Conservation (phyloP, 2,329 filamentous ascomycete species). For the Aspergillus brasiliensis region DNA sequence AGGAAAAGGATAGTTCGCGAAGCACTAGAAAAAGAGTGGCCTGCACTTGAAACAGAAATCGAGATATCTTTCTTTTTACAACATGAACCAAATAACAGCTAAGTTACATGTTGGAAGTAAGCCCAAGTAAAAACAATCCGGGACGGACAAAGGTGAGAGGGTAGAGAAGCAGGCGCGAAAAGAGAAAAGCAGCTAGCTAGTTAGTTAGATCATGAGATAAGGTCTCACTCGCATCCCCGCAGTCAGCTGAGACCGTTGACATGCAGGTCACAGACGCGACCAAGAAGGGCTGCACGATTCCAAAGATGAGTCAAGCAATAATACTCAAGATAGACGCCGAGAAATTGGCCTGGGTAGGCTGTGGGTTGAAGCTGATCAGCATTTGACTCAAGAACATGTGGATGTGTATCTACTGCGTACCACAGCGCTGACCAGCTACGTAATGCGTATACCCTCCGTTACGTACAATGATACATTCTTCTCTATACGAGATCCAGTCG, state of each 20-base stretch:
- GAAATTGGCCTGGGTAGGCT: not conserved
- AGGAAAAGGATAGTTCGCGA: slow-evolving; percentile 2
- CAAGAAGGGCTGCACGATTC: not conserved
- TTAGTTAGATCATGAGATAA: slow-evolving; percentile 24
- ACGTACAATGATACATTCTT: not conserved
- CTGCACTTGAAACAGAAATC: slow-evolving; percentile 20
- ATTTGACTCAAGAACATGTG: not conserved
- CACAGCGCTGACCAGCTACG: not conserved
- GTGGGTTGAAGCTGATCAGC: not conserved
- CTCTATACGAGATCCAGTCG: too few species aligned
- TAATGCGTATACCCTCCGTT: not conserved
- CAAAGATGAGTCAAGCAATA: not conserved
- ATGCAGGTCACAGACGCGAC: slow-evolving; percentile 7
- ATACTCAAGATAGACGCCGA: not conserved
- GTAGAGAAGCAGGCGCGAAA: not conserved
- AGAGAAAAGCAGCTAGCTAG: slow-evolving; percentile 2
- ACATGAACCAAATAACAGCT: not conserved
- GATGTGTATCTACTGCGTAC: not conserved
- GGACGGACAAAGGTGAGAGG: slow-evolving; percentile 3
- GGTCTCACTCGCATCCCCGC: slow-evolving; percentile 17
- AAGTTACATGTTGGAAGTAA: slow-evolving; percentile 17
- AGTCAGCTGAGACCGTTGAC: slow-evolving; percentile 21
- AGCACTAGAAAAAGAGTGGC: slow-evolving; percentile 16
- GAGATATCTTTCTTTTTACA: slow-evolving; percentile 4
- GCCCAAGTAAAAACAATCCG: not conserved